Evolutionary conservation across 129 eudicot species (phyloP).

Genomic region (Lactuca saligna): DNA sequence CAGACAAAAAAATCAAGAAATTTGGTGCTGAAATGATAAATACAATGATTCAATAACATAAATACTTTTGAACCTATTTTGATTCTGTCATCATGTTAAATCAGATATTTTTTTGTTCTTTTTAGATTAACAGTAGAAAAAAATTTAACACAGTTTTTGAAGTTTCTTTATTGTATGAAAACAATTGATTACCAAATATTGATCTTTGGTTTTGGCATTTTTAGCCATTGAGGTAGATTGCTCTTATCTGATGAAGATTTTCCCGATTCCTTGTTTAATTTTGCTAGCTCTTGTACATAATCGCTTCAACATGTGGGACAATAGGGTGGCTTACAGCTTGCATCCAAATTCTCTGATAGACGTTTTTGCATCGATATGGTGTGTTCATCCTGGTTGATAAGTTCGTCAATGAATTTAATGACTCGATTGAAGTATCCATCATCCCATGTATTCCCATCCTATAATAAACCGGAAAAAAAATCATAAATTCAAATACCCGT

Average conservation of each 20-base stretch:
- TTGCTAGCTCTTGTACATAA: constrained; percentile 63
- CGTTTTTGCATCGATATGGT: constrained; percentile 25
- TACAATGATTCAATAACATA: too few relatives aligned
- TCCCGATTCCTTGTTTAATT: constrained; percentile 45
- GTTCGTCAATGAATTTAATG: constrained; percentile 49
- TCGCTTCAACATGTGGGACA: constrained; percentile 68
- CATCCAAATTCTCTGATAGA: constrained; percentile 45
- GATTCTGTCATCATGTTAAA: too few relatives aligned
- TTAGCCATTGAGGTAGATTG: constrained; percentile 85
- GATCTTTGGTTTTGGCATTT: constrained; percentile 54
- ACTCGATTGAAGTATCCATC: constrained; percentile 53
- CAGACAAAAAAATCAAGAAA: background rate
- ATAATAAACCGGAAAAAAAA: constrained; percentile 5
- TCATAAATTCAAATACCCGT: background rate
- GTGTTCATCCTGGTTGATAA: constrained; percentile 36
- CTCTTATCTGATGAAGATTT: constrained; percentile 52
- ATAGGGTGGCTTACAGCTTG: constrained; percentile 33
- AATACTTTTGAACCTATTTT: background rate
- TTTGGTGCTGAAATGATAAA: too few relatives aligned
- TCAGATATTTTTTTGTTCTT: too few relatives aligned
- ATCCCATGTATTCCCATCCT: constrained; percentile 65
- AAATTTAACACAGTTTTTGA: too few relatives aligned
- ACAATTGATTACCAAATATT: constrained; percentile 38
- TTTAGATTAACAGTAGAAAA: background rate
- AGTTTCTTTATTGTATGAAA: background rate